Conservation (phyloP, 1,139 yeast genomes). For the Magnusiomyces fungicola region DNA sequence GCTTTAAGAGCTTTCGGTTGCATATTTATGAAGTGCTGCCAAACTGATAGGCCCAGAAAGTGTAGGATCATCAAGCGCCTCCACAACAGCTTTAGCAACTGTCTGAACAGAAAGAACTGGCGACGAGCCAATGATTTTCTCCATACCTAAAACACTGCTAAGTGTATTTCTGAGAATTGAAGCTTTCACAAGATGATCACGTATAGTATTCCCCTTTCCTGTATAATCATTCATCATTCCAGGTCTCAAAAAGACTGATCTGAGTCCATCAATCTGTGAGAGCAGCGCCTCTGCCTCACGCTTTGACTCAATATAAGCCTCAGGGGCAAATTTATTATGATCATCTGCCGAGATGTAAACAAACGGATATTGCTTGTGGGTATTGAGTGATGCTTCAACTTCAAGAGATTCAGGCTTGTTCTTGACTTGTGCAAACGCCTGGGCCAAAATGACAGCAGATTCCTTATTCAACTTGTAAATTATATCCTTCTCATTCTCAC, state of each 20-base stretch:
- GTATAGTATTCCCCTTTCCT: slow-evolving; percentile 18
- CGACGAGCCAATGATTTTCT: slow-evolving; percentile 35
- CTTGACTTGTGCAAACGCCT: slow-evolving; percentile 38
- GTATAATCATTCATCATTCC: slow-evolving; percentile 68
- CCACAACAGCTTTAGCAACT: slow-evolving; percentile 55
- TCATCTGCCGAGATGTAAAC: slow-evolving; percentile 79
- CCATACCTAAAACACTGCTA: slow-evolving; percentile 9
- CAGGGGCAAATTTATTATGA: slow-evolving; percentile 55
- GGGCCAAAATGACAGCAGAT: slow-evolving; percentile 61
- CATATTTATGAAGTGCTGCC: slow-evolving; percentile 34
- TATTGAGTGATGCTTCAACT: slow-evolving; percentile 11
- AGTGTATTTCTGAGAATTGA: slow-evolving; percentile 14
- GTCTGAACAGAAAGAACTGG: slow-evolving; percentile 64
- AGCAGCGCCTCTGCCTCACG: slow-evolving; percentile 67
- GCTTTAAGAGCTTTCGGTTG: slow-evolving; percentile 7
- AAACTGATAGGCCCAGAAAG: slow-evolving; percentile 53
- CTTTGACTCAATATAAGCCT: slow-evolving; percentile 65
- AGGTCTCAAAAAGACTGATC: slow-evolving; percentile 66
- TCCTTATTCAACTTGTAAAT: slow-evolving; percentile 62
- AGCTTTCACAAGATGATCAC: slow-evolving; percentile 18
- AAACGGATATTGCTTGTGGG: slow-evolving; percentile 36
- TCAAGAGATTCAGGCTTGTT: not conserved
- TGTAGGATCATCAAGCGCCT: slow-evolving; percentile 44
- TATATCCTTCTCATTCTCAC: slow-evolving; percentile 33
- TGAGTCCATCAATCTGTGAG: slow-evolving; percentile 33